Conservation (phyloP, 352 stramenopile genomes). For the Blastocystis sp. region DNA sequence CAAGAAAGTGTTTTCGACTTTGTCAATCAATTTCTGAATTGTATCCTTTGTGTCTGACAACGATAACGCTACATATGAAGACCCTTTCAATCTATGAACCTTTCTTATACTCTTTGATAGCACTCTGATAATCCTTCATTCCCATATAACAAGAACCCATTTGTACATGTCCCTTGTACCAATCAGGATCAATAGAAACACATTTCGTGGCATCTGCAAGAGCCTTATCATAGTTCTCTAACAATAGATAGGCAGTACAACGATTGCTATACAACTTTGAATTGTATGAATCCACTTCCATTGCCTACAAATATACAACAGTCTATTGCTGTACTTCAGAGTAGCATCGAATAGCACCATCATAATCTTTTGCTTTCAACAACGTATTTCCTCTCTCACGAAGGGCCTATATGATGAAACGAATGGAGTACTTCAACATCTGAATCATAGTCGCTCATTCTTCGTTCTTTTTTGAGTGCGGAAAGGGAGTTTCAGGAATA, state of each 20-base stretch:
- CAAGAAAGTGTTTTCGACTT: not conserved
- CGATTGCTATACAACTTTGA: slow-evolving; percentile 61
- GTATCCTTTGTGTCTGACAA: not conserved
- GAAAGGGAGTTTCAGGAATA: not conserved
- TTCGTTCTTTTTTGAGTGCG: slow-evolving; percentile 7
- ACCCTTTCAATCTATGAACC: not conserved
- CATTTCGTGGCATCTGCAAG: slow-evolving; percentile 42
- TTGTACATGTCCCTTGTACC: slow-evolving; percentile 53
- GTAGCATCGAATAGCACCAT: slow-evolving; percentile 39
- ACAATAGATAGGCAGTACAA: slow-evolving; percentile 47
- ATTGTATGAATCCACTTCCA: slow-evolving; percentile 30
- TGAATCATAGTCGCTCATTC: slow-evolving; percentile 11
- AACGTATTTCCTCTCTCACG: slow-evolving; percentile 35
- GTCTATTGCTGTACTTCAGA: slow-evolving; percentile 2
- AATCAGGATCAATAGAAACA: slow-evolving; percentile 56
- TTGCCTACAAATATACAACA: not conserved
- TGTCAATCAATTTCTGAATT: slow-evolving; percentile 26
- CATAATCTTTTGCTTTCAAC: slow-evolving; percentile 19
- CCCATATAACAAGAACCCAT: slow-evolving; percentile 16
- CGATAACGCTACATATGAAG: slow-evolving; percentile 3
- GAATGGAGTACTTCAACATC: not conserved
- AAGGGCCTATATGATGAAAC: not conserved
- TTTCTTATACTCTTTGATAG: slow-evolving; percentile 35
- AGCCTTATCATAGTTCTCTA: slow-evolving; percentile 33
- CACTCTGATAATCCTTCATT: slow-evolving; percentile 13